These are phyloP conservation scores for Aegle marmelos DNA, from an alignment of 345 rosid genomes.

Conservation along the genomic window DNA sequence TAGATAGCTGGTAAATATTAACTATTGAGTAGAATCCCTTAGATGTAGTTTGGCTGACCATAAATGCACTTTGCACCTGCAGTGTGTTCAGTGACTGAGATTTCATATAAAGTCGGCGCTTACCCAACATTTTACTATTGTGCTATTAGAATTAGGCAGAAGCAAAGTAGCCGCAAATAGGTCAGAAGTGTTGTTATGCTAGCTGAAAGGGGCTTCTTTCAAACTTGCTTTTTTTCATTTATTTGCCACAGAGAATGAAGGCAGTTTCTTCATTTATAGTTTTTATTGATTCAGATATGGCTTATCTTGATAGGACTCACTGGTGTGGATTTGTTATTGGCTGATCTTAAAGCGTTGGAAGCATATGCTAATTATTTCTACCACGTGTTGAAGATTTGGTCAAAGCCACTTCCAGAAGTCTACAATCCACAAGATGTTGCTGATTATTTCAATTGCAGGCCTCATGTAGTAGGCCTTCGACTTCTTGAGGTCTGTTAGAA, in stretches of 20 bases:
- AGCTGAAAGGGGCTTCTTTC: not conserved
- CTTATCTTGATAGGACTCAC: constrained; percentile 53
- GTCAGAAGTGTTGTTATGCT: not conserved
- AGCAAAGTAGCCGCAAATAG: not conserved
- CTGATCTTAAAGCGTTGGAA: constrained; percentile 90
- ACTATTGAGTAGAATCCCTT: not conserved
- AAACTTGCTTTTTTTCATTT: not conserved
- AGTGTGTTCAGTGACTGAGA: too few relatives aligned
- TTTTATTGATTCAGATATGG: constrained; percentile 12
- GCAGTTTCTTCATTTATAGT: not conserved
- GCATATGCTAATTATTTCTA: constrained; percentile 66
- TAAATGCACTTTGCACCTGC: too few relatives aligned
- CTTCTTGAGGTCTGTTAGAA: constrained; percentile 68
- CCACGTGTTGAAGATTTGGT: constrained; percentile 65
- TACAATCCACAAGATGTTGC: constrained; percentile 71
- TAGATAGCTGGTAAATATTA: not conserved
- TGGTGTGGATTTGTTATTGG: constrained; percentile 82
- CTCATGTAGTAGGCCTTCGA: constrained; percentile 79
- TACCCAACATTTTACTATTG: not conserved
- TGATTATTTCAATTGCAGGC: constrained; percentile 84
- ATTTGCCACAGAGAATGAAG: not conserved
- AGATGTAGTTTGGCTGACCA: too few relatives aligned
- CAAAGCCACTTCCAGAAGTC: constrained; percentile 86
- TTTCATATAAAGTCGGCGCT: not conserved
- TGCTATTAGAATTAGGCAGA: not conserved